Evolutionary conservation across 1,284 basidiomycete genomes (phyloP), one percentile per base, ranked within the genome.

Genomic region (Rhodofomes roseus): DNA sequence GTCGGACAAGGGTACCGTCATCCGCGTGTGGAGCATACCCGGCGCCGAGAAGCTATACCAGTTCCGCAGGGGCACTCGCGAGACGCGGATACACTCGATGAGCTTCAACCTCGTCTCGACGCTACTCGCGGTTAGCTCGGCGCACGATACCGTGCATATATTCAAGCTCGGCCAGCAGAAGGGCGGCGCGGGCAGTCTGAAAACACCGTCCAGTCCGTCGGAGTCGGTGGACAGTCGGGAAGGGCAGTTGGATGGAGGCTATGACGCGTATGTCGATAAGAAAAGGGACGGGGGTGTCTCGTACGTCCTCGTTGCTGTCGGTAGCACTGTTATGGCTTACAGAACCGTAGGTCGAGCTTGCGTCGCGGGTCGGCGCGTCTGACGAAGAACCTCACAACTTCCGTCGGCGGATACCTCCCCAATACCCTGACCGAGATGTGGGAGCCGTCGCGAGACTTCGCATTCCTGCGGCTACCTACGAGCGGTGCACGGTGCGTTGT

Each of bases 381-480:
- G 63, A 93, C 92, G 16, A 91, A 93, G 73, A 86, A 82, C 59
- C 73, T 96, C 37, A 90, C 93, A 0, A 83, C 90, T 14, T 90
- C 90, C 0, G 86, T 96, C 14, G 95, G 96, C 6, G 91, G 92
- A 0, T 97, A 97, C 71, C 81, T 98, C 7, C 97, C 96, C 0
- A 90, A 90, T 65, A 89, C 93, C 1, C 74, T 99, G 39, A 93
- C 95, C 11, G 96, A 98, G 72, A 90, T 98, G 78, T 99, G 96
- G 96, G 97, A 99, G 69, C 96, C 97, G 0, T 84, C 91, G 53
- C 81, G 97, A 4, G 96, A 98, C 72, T 99, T 99, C 73, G 96
- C 97, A 0, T 96, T 86, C 72, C 78, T 98, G 62, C 89, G 93
- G 70, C 76, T 99, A 36, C 94, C 96, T n/a, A 84, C 83, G 0